phyloP scores from a whole-genome alignment of 495 filamentous ascomycete genomes.

The Aspergillus heteromorphus region DNA sequence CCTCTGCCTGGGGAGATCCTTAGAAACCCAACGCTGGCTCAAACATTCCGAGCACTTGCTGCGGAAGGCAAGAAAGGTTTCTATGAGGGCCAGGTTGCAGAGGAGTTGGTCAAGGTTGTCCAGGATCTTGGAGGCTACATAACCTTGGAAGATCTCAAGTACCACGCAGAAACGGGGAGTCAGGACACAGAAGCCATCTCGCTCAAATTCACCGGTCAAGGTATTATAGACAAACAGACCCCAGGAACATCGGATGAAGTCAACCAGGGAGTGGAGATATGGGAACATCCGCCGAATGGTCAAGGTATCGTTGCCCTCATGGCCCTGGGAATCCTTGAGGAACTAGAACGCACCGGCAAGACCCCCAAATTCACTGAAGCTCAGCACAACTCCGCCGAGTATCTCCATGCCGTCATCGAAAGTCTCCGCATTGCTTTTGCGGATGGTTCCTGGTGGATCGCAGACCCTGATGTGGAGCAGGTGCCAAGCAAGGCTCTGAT shows the following conservation, averaged over 20 bases:
- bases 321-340: constrained; percentile 84
- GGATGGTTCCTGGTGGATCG: constrained; percentile 83
- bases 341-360: constrained; percentile 65
- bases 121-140: constrained; percentile 72
- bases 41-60: constrained; percentile 76
- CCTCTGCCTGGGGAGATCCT: constrained; percentile 84
- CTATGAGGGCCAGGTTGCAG: constrained; percentile 78
- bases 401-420: constrained; percentile 89
- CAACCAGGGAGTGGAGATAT: constrained; percentile 68
- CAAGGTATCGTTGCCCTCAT: constrained; percentile 95
- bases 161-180: constrained; percentile 67
- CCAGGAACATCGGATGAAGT: constrained; percentile 38
- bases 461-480: constrained; percentile 65
- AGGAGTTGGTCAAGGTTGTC: constrained; percentile 72
- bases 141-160: constrained; percentile 69
- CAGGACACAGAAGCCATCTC: constrained; percentile 80
- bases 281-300: constrained; percentile 98
- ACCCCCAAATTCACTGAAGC: constrained; percentile 61
- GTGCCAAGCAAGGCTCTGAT: constrained; percentile 63
- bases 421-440: constrained; percentile 87
- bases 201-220: constrained; percentile 67
- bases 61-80: constrained; percentile 83
- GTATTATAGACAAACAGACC: constrained; percentile 45
- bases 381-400: constrained; percentile 72
- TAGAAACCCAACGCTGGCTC: constrained; percentile 74